phyloP scores from a whole-genome alignment of 2,329 filamentous ascomycete genomes.

The Cordyceps fumosorosea region DNA sequence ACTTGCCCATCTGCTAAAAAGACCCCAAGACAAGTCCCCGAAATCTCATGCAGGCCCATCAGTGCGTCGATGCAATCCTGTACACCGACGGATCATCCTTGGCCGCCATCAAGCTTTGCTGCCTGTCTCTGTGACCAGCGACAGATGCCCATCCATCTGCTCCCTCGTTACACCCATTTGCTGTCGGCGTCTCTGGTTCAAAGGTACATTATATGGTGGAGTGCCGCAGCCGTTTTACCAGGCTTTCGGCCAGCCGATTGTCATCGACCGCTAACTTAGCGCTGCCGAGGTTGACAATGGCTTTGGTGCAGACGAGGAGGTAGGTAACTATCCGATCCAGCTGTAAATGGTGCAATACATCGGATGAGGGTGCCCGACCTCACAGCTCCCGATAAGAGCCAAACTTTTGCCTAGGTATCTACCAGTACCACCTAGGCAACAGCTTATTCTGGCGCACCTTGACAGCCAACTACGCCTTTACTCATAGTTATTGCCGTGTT shows the following conservation, averaged over 20 bases:
- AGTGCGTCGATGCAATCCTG: background rate
- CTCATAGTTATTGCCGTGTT: background rate
- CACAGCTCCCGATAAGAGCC: background rate
- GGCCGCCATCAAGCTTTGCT: no score
- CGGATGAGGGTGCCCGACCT: background rate
- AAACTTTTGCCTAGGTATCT: background rate
- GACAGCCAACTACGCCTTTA: no score
- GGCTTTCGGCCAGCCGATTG: background rate
- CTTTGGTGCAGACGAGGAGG: background rate
- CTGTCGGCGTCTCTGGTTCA: background rate
- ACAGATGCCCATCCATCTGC: no score
- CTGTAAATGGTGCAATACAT: background rate
- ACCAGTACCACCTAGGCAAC: no score
- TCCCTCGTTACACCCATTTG: background rate
- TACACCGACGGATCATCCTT: background rate
- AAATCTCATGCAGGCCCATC: background rate
- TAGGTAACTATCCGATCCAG: background rate
- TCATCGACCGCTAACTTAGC: background rate
- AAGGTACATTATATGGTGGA: background rate
- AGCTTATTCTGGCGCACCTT: no score
- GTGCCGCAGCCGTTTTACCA: background rate
- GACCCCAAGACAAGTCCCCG: background rate
- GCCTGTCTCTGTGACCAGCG: no score
- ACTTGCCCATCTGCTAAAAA: background rate
- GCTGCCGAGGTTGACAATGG: background rate